phyloP scores from a whole-genome alignment of 2,329 filamentous ascomycete species.

The Penicillium sp. region DNA sequence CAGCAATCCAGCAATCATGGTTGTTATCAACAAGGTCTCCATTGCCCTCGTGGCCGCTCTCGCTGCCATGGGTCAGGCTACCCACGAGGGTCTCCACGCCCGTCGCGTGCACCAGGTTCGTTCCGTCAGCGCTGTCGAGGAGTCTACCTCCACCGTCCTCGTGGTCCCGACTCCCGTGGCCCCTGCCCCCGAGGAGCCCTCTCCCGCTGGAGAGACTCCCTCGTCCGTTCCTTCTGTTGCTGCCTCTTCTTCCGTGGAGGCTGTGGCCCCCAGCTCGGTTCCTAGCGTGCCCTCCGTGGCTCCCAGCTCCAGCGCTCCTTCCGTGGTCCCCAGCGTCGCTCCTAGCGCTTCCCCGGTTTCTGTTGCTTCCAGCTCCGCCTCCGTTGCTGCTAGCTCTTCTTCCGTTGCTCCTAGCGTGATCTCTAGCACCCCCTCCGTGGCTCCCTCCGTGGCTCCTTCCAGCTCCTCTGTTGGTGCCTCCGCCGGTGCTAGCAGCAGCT shows the following conservation, averaged over 20 bases:
- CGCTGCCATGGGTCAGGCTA: slow-evolving; percentile 38
- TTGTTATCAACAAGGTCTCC: slow-evolving; percentile 38
- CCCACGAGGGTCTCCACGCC: slow-evolving; percentile 27
- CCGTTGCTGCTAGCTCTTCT: not conserved
- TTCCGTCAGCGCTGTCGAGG: slow-evolving; percentile 12
- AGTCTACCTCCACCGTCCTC: slow-evolving; percentile 23
- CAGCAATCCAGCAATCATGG: slow-evolving; percentile 32
- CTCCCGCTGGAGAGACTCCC: slow-evolving; percentile 6
- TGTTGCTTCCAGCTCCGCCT: not conserved
- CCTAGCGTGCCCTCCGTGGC: slow-evolving; percentile 4
- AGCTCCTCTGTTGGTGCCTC: not conserved
- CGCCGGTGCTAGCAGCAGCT: not conserved
- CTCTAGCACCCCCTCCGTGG: not conserved
- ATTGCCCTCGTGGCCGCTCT: slow-evolving; percentile 38
- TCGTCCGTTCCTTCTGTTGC: slow-evolving; percentile 4
- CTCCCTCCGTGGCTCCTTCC: not conserved
- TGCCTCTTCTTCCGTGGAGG: not conserved
- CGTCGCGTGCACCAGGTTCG: slow-evolving; percentile 26
- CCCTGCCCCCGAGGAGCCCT: not conserved
- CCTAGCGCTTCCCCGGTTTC: not conserved
- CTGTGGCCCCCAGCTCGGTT: slow-evolving; percentile 5
- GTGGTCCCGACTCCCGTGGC: slow-evolving; percentile 20
- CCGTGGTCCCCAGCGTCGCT: not conserved
- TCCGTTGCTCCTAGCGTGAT: not conserved
- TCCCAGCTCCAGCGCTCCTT: slow-evolving; percentile 1